phyloP scores from a whole-genome alignment of 805 yeast species.

The Myxozyma udenii region DNA sequence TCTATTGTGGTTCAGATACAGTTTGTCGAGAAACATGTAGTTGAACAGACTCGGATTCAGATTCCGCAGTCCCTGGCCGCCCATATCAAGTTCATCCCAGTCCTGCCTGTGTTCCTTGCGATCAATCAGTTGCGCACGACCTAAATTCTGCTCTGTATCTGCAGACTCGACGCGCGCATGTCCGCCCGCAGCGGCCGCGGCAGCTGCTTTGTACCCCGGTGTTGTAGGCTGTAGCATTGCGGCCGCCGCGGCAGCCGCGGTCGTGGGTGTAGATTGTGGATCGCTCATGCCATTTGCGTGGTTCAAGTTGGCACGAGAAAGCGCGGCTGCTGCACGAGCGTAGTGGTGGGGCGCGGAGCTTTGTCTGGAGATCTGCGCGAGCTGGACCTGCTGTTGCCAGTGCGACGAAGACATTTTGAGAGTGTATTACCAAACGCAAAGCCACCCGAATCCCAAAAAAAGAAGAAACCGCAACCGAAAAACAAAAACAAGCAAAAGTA shows the following conservation, averaged over 20 bases:
- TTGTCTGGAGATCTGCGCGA: constrained; percentile 67
- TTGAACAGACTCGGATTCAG: constrained; percentile 72
- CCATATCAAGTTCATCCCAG: constrained; percentile 91
- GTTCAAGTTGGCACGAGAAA: constrained; percentile 48
- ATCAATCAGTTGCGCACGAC: constrained; percentile 22
- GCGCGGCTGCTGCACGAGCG: constrained; percentile 77
- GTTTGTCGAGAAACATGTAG: constrained; percentile 78
- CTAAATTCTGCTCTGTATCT: constrained; percentile 31
- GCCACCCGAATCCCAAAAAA: no score
- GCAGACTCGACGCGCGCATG: constrained; percentile 34
- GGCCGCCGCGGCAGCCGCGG: neutral
- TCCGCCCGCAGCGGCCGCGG: constrained; percentile 34
- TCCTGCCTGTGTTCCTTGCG: constrained; percentile 23
- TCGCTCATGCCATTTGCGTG: constrained; percentile 18
- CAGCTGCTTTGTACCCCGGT: constrained; percentile 28
- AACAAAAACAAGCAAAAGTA: neutral
- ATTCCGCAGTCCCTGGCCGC: constrained; percentile 78
- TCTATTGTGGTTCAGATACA: constrained; percentile 84
- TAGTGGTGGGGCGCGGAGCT: constrained; percentile 72
- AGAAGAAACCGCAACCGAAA: no score
- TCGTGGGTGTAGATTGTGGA: neutral
- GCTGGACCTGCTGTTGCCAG: constrained; percentile 79
- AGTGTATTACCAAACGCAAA: neutral
- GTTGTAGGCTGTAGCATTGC: constrained; percentile 32
- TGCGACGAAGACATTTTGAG: constrained; percentile 13